phyloP scores from a whole-genome alignment of 176 grass and related monocot species.

The Hordeum vulgare region DNA sequence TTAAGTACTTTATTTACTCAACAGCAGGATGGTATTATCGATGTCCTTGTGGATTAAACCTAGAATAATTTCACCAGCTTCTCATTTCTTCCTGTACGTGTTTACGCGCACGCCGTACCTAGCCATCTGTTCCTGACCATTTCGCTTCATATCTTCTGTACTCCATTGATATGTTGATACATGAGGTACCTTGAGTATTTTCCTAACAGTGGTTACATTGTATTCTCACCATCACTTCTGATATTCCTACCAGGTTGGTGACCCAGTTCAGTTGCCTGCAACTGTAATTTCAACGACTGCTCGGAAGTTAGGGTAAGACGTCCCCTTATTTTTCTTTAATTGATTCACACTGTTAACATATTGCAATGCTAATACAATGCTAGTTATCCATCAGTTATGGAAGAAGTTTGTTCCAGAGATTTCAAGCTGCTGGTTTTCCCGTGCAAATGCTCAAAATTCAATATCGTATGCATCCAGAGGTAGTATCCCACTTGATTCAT shows the following conservation, averaged over 20 bases:
- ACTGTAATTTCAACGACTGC: constrained; percentile 87
- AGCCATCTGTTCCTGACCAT: background rate
- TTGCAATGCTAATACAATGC: constrained; percentile 17
- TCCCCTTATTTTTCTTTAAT: background rate
- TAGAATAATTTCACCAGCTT: background rate
- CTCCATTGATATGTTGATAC: background rate
- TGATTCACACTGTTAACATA: background rate
- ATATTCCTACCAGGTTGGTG: constrained; percentile 60
- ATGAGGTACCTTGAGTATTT: constrained; percentile 21
- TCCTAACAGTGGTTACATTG: background rate
- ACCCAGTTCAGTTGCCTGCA: constrained; percentile 90
- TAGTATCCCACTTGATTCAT: constrained; percentile 24
- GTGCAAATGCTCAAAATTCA: constrained; percentile 97
- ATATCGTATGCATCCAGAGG: constrained; percentile 98
- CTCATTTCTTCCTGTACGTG: background rate
- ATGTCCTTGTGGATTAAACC: background rate
- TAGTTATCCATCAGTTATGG: constrained; percentile 58
- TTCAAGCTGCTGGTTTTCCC: constrained; percentile 90
- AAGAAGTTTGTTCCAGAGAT: constrained; percentile 94
- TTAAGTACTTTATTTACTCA: background rate
- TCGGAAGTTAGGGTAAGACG: constrained; percentile 71
- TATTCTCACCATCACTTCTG: background rate
- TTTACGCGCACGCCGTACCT: background rate
- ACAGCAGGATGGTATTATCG: background rate
- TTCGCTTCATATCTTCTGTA: background rate